Evolutionary conservation across 1,284 basidiomycete genomes (phyloP), one percentile per base, ranked within the genome.

Genomic region (Trametes versicolor): DNA sequence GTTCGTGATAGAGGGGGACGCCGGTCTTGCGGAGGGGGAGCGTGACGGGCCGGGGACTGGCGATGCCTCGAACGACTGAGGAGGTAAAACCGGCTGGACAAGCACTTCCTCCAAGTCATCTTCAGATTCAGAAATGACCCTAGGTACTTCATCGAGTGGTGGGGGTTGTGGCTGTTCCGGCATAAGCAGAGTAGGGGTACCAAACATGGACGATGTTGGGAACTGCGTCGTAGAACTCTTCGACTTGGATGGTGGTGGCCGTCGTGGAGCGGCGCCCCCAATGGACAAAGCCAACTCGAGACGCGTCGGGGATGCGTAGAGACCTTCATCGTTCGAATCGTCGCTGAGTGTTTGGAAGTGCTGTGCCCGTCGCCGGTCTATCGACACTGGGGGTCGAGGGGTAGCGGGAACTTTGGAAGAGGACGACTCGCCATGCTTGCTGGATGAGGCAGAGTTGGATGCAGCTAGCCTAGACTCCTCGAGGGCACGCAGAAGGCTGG

Each of bases 231-330:
- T 41, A 1, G 48, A 45, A 1, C 39, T 32, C 4, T 51, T 56
- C 9, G 60, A 56, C 34, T 53, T 65, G 0, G 68, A 62, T 7
- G n/a, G 8, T 1, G 68, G 56, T 19, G 63, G 67, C 21, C 70
- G 70, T 41, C 71, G 29, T 25, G 81, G 80, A 12, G 80, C 81
- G 13, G 87, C 81, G 60, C 86, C 86, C 7, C 84, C 91, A 49
- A 92, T 86, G 12, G 88, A 82, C 34, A 92, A 75, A 1, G 84
- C 87, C 0, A 88, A 90, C 68, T 87, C 86, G 25, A 92, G 76
- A 25, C 88, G 81, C 37, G 81, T 86, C 0, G 83, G 83, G 9
- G 85, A 85, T 23, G 83, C 79, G 23, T 81, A 79, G 32, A 83
- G 76, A 36, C 81, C 77, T 19, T 83, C 81, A 49, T 78, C 78